Base-by-base conservation (phyloP, 78 protist species). In the Polysphondylium violaceum region DNA sequence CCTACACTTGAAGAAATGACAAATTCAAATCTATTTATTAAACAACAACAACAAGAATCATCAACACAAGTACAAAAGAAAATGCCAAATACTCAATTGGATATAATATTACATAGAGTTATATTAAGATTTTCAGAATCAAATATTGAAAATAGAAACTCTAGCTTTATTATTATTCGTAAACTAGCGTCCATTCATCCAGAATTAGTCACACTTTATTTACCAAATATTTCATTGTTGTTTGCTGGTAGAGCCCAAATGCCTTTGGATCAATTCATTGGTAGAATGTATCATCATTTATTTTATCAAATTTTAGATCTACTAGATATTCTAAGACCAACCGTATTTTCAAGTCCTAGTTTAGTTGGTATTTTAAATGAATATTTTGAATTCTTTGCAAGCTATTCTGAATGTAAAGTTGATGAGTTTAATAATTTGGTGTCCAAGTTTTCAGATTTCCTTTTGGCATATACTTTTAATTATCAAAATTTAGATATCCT, bases 1-100 rank as follows among this genome's bases (percentile, higher is more conserved):
- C 91, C 91, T 19, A 11, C 47, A 58, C 16, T 74, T 65, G 43
- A 9, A 65, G 27, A 44, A 36, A 38, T 25, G 21, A 19, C 44
- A 4, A 38, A 65, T n/a, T n/a, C n/a, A n/a, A 33, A 65, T 38
- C 16, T 21, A 36, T 36, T 65, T 38, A 25, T 25, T 16, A 3
- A 31, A 23, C 68, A 74, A 55, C 36, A 31, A 74, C 33, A 0
- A 16, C 21, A 27, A 19, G 19, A 56, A 56, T 59, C 23, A 59
- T 58, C 25, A 60, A 31, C 68, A 60, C 25, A 60, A 60, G 31
- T 31, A 61, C 71, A 61, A 61, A 29, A 53, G 16, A 53, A 56
- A 51, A 74, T 51, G 14, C 91, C 91, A 69, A 9, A 58, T n/a
- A 83, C 91, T 0, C 77, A 83, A 55, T 43, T 83, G 31, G 91